Base-by-base conservation (phyloP, 257 asterid genomes). In the Solanum sitiens region DNA sequence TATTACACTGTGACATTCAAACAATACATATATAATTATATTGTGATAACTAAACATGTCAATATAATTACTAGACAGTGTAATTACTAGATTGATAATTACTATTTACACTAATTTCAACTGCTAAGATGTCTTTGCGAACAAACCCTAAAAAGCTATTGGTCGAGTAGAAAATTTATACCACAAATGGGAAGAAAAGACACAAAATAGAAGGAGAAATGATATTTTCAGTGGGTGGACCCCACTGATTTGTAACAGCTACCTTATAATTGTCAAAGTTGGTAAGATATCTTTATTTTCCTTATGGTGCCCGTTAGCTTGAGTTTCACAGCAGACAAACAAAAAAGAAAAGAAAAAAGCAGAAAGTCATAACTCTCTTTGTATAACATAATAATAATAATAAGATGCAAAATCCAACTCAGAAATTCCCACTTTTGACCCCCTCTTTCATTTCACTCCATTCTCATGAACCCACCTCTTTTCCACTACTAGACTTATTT, bases 391-490 rank as follows among this genome's bases (percentile, higher is more conserved):
- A 86, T 5, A 47, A 50, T 37, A 44, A 42, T 45, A 45, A 47
- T 40, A 39, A 2, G 93, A 91, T 93, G 97, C 96, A 92, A 90
- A 90, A 44, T 87, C 90, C 92, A 89, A 91, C 86, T 61, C 88
- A 86, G 88, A 89, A 89, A 59, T 90, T 83, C 83, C 91, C 63
- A 35, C 93, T 90, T 92, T 92, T 90, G 93, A 84, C 89, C 84
- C 85, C 86, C 61, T 27, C 30, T 27, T 27, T 27, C 30, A 27
- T 53, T 87, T 89, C 94, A 90, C 92, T 85, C 90, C 88, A 68
- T 84, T 87, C 92, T 91, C 92, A 92, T 94, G 94, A 92, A 86
- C 87, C 88, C 90, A 35, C 89, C 87, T 8, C 86, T 88, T 45
- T 75, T 56, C 84, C 84, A 44, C 76, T 89, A 15, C 11, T 77